Base-by-base conservation (phyloP, 2,329 filamentous ascomycete species). In the Didymella pinodella region DNA sequence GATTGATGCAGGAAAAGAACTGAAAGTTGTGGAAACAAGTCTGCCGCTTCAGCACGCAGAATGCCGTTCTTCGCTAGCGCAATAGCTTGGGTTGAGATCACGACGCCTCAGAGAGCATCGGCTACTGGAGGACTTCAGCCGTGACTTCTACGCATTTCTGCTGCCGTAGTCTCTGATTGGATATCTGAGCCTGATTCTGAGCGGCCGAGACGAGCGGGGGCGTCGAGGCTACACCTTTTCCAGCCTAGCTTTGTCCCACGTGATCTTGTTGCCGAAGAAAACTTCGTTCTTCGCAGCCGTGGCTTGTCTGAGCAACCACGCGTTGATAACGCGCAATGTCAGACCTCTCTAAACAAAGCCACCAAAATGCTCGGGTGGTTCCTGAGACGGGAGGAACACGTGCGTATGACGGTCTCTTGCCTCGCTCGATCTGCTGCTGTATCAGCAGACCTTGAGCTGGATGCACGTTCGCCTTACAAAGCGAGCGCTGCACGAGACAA, bases 361-460 rank as follows among this genome's bases (percentile, higher is more conserved):
- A 47, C 50, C 34, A 16, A 11, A 40, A 54, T 49, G 50, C 11
- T 7, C 43, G 25, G 46, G 46, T 50, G 50, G 46, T 25, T 28
- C 10, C 20, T 26, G 41, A 28, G 41, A 44, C 28, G 41, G 18
- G 8, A 44, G 25, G 38, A 41, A 25, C 12, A 25, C 25, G 18
- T 12, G 25, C 25, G 25, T 60, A 57, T 31, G 26, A 25, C 25
- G 40, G 75, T 77, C 75, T 77, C 74, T 56, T 71, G 66, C 75
- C 75, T 77, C 75, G 75, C 75, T 77, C 75, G 69, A 66, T 74
- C 73, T 57, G 65, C 67, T 71, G 65, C 58, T 61, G 48, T 61
- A 72, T 73, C 65, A 64, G 67, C 64, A 64, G 73, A 74, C 65
- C 69, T 77, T 61, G 75, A 77, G 75, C 75, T 77, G 75, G 75